These are phyloP conservation scores for Cenchrus fungigraminus DNA, from an alignment of 176 grass and related monocot genomes.

Conservation along the genomic window DNA sequence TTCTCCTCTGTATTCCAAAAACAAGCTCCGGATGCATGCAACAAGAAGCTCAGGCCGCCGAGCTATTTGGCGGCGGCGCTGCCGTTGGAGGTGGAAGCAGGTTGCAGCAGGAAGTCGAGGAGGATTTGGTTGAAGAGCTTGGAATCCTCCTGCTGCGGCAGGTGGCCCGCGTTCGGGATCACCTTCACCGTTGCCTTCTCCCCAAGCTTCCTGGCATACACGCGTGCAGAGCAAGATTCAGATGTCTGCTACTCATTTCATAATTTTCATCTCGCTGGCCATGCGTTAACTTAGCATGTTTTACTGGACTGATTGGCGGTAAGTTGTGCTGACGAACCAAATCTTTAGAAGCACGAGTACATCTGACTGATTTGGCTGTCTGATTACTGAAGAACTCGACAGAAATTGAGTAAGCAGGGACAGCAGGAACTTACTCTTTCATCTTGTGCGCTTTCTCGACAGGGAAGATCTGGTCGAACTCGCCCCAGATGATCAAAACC, in stretches of 20 bases:
- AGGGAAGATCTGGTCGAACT: constrained; percentile 80
- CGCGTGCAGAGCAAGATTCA: not conserved
- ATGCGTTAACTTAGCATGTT: not conserved
- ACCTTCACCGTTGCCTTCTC: constrained; percentile 69
- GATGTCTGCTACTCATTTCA: not conserved
- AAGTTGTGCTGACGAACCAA: not conserved
- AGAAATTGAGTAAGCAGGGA: not conserved
- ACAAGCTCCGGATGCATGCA: not conserved
- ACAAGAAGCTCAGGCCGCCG: not conserved
- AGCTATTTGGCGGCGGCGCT: not conserved
- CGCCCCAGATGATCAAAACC: constrained; percentile 83
- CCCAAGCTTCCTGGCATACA: constrained; percentile 61
- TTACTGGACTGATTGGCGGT: not conserved
- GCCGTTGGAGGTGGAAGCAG: not conserved
- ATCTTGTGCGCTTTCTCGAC: constrained; percentile 66
- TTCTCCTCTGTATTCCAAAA: too few relatives aligned
- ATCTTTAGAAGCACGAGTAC: not conserved
- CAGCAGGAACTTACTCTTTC: constrained; percentile 60
- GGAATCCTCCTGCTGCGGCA: constrained; percentile 69
- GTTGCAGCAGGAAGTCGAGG: constrained; percentile 55
- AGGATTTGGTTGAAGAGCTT: constrained; percentile 61
- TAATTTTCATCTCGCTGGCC: not conserved
- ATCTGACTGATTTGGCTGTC: not conserved
- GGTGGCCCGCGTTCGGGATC: constrained; percentile 66
- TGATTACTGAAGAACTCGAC: not conserved